Base-by-base conservation (phyloP, 192 early-diverging fungal genomes). In the Bifiguratus adelaidae region DNA sequence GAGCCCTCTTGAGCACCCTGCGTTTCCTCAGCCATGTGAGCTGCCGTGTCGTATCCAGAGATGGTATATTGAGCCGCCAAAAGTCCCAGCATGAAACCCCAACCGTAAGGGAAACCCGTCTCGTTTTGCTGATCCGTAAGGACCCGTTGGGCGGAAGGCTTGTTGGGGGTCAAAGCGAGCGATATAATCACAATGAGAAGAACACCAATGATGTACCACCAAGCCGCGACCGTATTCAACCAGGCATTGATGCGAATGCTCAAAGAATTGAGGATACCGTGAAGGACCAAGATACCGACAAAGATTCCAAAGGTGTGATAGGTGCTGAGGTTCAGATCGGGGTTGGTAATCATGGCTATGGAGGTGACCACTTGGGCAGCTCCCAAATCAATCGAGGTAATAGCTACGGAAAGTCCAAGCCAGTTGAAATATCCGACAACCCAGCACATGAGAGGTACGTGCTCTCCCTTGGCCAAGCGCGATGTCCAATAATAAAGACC, bases 401-500 rank as follows among this genome's bases (percentile, higher is more conserved):
- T 68, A 8, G 62, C 69, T 4, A 67, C 65, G 48, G 45, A 32
- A 37, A 74, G 48, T 29, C 70, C 70, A 44, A 72, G 41, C 70
- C 70, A 72, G 49, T 72, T 72, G 20, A 46, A 63, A 44, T 68
- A 75, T 30, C 73, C 73, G 30, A 68, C 68, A 28, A 75, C 38
- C 73, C 73, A 75, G 11, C 61, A 67, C 12, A 63, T 62, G 22
- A 76, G 52, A 5, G 73, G 73, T 6, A 65, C 70, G 62, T 62
- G 68, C 6, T 63, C 60, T 13, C 66, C 51, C 7, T 49, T 65
- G 5, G 66, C 63, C 7, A 76, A 53, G n/a, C 56, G 40, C 22
- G 64, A 63, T 4, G 60, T 58, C 73, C 73, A 75, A 47, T 67
- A 75, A 56, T 75, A 75, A 7, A 75, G 47, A 33, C 67, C 63